These are phyloP conservation scores for Asterochloris erici DNA, from an alignment of 139 green algal species.

Conservation along the genomic window DNA sequence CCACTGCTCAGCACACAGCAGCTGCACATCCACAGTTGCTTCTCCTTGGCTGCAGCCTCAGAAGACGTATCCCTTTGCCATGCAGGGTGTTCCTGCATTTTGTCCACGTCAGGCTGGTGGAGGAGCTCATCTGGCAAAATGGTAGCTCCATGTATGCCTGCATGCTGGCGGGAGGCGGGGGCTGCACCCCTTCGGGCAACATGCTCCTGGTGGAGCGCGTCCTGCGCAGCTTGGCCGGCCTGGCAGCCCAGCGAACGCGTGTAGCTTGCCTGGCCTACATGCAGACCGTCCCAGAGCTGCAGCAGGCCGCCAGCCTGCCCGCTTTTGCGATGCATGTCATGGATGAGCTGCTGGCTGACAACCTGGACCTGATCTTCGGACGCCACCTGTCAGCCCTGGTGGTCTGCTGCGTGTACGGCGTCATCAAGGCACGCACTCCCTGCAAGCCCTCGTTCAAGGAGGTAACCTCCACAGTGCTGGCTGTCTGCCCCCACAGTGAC, in stretches of 20 bases:
- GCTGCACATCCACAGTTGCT: too few relatives aligned
- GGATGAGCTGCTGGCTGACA: slow-evolving; percentile 2
- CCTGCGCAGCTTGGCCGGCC: background rate
- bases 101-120: slow-evolving; percentile 9
- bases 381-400: slow-evolving; percentile 27
- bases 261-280: background rate
- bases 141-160: slow-evolving; percentile 21
- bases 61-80: background rate
- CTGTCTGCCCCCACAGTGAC: slow-evolving; percentile 9
- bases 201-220: background rate
- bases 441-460: slow-evolving; percentile 7
- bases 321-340: background rate
- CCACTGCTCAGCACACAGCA: too few relatives aligned
- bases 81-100: slow-evolving; percentile 5
- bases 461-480: background rate
- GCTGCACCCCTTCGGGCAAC: background rate
- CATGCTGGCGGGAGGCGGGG: background rate
- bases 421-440: background rate
- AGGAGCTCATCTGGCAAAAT: slow-evolving; percentile 18
- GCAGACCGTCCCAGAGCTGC: background rate
- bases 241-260: background rate
- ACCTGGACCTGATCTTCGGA: slow-evolving; percentile 26
- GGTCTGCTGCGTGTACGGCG: slow-evolving; percentile 23
- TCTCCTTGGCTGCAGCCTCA: background rate
- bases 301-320: background rate